Evolutionary conservation across 2,329 filamentous ascomycete genomes (phyloP).

Genomic region (Fusarium sp.): DNA sequence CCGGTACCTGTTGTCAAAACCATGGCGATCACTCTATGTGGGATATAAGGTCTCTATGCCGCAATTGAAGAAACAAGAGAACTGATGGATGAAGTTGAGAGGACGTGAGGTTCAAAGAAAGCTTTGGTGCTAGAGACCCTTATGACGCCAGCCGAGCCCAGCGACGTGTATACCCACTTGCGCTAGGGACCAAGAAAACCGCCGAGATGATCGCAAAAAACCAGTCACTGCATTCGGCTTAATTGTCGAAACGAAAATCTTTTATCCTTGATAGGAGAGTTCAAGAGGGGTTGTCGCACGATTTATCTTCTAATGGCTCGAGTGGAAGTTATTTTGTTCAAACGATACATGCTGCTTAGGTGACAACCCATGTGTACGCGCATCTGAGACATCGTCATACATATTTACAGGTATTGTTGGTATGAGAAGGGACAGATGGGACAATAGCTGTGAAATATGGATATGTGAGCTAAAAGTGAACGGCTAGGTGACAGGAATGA

Average conservation of each 20-base stretch:
- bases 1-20: neutral
- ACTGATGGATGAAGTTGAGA: neutral
- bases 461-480: neutral
- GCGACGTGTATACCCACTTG: conserved; percentile 27
- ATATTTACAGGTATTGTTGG: neutral
- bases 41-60: fast-evolving
- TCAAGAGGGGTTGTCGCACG: neutral
- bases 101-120: conserved; percentile 26
- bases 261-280: neutral
- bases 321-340: neutral
- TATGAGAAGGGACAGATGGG: neutral
- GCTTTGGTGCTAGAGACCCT: conserved; percentile 23
- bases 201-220: conserved; percentile 13
- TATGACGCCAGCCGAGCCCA: conserved; percentile 34
- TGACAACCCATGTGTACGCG: neutral
- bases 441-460: neutral
- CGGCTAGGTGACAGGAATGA: neutral
- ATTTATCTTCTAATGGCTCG: neutral
- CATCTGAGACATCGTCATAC: neutral
- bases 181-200: conserved; percentile 8
- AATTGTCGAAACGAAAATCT: neutral
- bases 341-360: neutral
- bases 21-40: neutral
- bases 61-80: neutral
- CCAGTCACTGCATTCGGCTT: neutral